Base-by-base conservation (phyloP, 495 filamentous ascomycete species). In the Xylaria grammica region DNA sequence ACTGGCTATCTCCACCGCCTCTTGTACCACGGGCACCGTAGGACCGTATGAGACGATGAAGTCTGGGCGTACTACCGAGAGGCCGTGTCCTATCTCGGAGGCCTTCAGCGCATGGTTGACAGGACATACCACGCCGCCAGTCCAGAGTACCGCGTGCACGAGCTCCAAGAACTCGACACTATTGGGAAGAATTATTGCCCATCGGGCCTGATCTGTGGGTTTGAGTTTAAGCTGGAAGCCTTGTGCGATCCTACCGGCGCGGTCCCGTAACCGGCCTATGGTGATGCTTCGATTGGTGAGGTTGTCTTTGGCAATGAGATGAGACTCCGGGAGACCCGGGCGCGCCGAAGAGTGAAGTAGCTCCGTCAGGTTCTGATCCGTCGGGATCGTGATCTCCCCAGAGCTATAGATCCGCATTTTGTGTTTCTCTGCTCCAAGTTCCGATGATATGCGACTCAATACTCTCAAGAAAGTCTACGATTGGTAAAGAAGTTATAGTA, bases 301-400 rank as follows among this genome's bases (percentile, higher is more conserved):
- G 45, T 64, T 75, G 52, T 77, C 76, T 56, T 72, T 77, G n/a
- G 72, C 67, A 32, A 77, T 77, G 7, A 77, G 60, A 61, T 76
- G 75, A 13, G 74, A 77, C 29, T 71, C 71, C 1, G 69, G 71
- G 8, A 78, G 66, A 24, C 67, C 42, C 36, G 69, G 69, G 20
- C 66, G 63, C 4, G 72, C 69, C 22, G 65, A 72, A 34, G 62
- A 67, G 52, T 78, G 71, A 36, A 78, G 69, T 13, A 77, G 70
- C 48, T 77, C 72, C 29, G 75, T 77, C 34, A 76, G 65, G 48
- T 72, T 76, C 24, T 74, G 68, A 65, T 76, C 67, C 15, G 57
- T 60, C 0, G 75, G 74, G 32, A 77, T 76, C 6, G 62, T 44
- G 60, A 77, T 77, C 17, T 61, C 62, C 13, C 40, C 63, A 20